Base-by-base conservation (phyloP, 108 stramenopile genomes). In the Cyclostephanos invisitatus region DNA sequence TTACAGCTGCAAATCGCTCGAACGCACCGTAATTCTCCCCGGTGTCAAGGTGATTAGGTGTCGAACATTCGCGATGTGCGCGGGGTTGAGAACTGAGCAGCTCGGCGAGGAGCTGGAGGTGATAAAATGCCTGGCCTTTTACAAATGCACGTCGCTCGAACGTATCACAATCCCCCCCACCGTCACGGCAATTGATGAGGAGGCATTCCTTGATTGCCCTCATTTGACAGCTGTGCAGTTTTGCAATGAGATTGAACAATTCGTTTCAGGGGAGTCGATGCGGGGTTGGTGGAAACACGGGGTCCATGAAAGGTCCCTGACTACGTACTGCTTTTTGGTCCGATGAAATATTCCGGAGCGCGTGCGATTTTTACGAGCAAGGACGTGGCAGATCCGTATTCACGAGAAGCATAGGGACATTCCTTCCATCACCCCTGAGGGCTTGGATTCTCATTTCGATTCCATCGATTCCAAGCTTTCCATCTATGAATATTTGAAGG, bases 241-340 rank as follows among this genome's bases (percentile, higher is more conserved):
- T 24, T 53, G 51, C 24, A 24, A 53, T 15, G 51, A 53, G 24
- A 53, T 53, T 53, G 51, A 53, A 53, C 22, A 53, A 18, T 53
- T 53, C 3, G 51, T 53, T 0, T 18, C 51, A 0, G n/a, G 17
- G 2, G 51, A 53, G 51, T 53, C 51, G n/a, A 8, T 53, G 24
- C 51, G 51, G 24, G 51, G 51, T 18, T 53, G 51, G 51, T 53
- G 51, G 51, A 20, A 53, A 7, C 20, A 53, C 1, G 51, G 51
- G 20, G 24, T 53, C 20, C 24, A 20, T 8, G 18, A 53, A 20
- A 7, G 24, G n/a, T 53, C 51, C 7, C 24, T 53, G 51, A n/a
- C 7, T 24, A 53, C 51, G 0, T 53, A 53, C n/a, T 24, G n/a
- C 51, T 53, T 53, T 24, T 53, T 53, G 8, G 51, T 24, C 20